Evolutionary conservation across 2,329 filamentous ascomycete species (phyloP), one percentile per base, ranked within the genome.

Genomic region (Penicillium sp.): DNA sequence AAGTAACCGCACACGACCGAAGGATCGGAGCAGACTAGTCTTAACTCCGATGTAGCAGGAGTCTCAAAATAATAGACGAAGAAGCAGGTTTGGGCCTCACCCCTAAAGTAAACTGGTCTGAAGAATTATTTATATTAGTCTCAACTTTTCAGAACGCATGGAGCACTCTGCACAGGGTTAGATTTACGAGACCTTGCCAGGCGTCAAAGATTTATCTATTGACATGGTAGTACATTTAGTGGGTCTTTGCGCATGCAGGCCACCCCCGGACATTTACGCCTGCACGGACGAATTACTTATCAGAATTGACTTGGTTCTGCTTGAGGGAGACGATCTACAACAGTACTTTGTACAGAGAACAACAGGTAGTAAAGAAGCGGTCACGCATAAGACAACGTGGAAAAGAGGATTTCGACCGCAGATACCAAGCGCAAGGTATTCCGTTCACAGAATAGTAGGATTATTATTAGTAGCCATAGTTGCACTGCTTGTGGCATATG

Each of bases 171-270:
- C 41, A 27, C 31, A 44, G 10, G 33, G 39, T 19, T 39, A 19
- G 29, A 51, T 19, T 41, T 42, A 48, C 21, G 19, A 48, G 29
- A 17, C 13, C 27, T 39, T 54, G 35, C 35, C 25, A 29, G 48
- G 15, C n/a, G 44, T 42, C 43, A 36, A 57, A 25, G 49, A 36
- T 53, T 43, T 41, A 25, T 49, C 21, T 21, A 49, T 57, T 31
- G 41, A 57, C 43, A 29, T 48, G 49, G 33, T 25, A 23, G 27
- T 55, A 42, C 33, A 35, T 53, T 13, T 35, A 53, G 55, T 57
- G 55, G 55, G 55, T 57, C 55, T 35, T 57, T 47, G 42, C 49
- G 49, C 43, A 57, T 57, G 42, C 49, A 52, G 27, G 19, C 54
- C 23, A 43, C 9, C 31, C 42, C 54, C 49, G 49, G 35, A 57